Evolutionary conservation across 2,329 filamentous ascomycete genomes (phyloP).

Genomic region (Raffaelea arxii): DNA sequence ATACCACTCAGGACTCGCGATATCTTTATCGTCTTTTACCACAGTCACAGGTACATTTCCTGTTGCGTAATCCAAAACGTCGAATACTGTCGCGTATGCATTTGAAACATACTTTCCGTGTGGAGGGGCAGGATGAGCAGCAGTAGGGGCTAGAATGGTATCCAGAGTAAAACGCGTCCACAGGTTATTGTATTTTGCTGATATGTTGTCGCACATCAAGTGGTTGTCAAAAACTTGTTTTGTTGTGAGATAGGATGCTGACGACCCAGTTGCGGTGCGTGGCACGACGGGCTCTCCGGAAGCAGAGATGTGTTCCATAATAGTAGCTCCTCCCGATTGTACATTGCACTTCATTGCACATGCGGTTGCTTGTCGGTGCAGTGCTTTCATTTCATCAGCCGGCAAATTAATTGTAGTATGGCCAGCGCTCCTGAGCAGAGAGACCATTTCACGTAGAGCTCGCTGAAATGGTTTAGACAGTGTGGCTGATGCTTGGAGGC

Average conservation of each 20-base stretch:
- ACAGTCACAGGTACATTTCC: slow-evolving; percentile 16
- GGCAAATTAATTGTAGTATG: too few species aligned
- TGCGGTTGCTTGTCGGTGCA: slow-evolving; percentile 1
- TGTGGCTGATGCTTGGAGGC: too few species aligned
- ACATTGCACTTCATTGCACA: slow-evolving; percentile 4
- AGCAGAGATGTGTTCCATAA: slow-evolving; percentile 1
- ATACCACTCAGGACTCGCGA: slow-evolving; percentile 13
- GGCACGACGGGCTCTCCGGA: slow-evolving; percentile 4
- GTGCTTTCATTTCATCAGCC: neutral
- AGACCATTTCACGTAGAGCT: too few species aligned
- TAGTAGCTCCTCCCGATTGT: neutral
- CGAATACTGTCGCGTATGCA: neutral
- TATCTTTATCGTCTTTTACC: slow-evolving; percentile 15
- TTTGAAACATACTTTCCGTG: slow-evolving; percentile 2
- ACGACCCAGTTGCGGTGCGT: slow-evolving; percentile 3
- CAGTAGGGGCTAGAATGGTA: slow-evolving; percentile 1
- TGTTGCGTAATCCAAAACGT: slow-evolving; percentile 14
- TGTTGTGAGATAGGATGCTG: slow-evolving; percentile 2
- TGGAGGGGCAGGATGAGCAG: slow-evolving; percentile 4
- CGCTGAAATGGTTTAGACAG: too few species aligned
- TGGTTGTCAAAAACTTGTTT: slow-evolving; percentile 3
- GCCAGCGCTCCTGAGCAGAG: too few species aligned
- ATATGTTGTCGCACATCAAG: neutral
- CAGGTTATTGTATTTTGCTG: slow-evolving; percentile 1
- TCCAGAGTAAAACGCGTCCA: slow-evolving; percentile 1